Evolutionary conservation across 169 alveolate genomes (phyloP), one percentile per base, ranked within the genome.

Genomic region (Ichthyophthirius multifiliis): DNA sequence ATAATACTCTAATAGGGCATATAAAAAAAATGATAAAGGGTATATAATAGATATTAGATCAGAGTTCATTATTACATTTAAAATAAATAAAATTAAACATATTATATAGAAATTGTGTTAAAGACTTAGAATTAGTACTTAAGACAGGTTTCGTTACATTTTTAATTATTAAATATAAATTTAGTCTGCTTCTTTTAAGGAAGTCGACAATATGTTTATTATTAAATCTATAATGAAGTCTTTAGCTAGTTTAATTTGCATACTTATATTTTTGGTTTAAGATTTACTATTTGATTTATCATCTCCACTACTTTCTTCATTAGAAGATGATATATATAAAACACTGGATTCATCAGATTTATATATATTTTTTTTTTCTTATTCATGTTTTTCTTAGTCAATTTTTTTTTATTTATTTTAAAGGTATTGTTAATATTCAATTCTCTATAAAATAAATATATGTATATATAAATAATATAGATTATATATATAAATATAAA

Each of bases 1-100:
- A 15, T 94, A 94, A 65, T 83, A 80, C 73, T 89, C 94, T n/a
- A 87, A 31, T 39, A 88, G 32, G 0, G 93, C 93, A 74, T 74
- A 89, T 20, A 89, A 77, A 37, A 92, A 84, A 23, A 82, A 65
- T 2, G 92, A 76, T 27, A 92, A 34, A 10, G 94, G 93, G 39
- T 86, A 89, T 12, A 92, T 34, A 15, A 92, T 15, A 0, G 95
- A 76, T 1, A 92, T 43, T 1, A 92, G 4, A 39, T 88, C 84
- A 5, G 90, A 76, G 44, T 82, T 84, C 10, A 81, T 31, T 18
- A 83, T 43, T 5, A 76, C 76, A 41, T 74, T 81, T 2, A 82
- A 23, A 3, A 80, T 41, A 35, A 88, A 48, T 2, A 83, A 20
- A 1, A 87, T 39, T 12, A 76, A 81, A 73, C 85, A 44, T 15